Base-by-base conservation (phyloP, 2,329 filamentous ascomycete species). In the Epichloe hybrida region DNA sequence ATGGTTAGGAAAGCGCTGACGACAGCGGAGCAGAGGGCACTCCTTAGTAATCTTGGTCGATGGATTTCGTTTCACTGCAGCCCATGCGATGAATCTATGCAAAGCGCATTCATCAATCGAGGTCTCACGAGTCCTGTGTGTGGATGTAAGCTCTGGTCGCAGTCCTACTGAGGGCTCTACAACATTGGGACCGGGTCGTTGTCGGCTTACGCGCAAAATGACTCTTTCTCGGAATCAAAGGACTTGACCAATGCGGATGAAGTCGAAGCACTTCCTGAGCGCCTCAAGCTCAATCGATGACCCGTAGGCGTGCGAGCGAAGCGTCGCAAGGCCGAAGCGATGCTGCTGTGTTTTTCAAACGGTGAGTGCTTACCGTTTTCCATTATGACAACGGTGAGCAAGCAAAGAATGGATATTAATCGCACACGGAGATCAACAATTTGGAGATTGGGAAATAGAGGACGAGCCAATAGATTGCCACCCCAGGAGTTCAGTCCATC, bases 41-140 rank as follows among this genome's bases (percentile, higher is more conserved):
- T 72, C 70, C 39, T 74, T 64, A 51, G 69, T 70, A 68, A 77
- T 75, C 49, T 67, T 69, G 41, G 61, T 54, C 49, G 69, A 75
- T 34, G 65, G 67, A 62, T 78, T 79, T 57, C 75, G 74, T 60
- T 75, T 73, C 55, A 77, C 68, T 44, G 76, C 76, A 36, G 70
- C 72, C 76, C 76, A 79, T 48, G 75, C 73, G 56, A 79, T 72
- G 62, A 80, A 80, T 52, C 72, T 67, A 57, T 78, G 69, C 43
- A 73, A 67, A 20, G 72, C 72, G 58, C 76, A 78, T 57, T 76
- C 73, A 53, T 76, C 69, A 34, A 64, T 66, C 11, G 68, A 62
- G 21, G 69, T 70, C 45, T 71, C 68, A 53, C 69, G 70, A 55
- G 67, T 69, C 43, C 74, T 77, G 56, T 38, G 44, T 31, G 48